Evolutionary conservation across 768 basidiomycete species (phyloP), one percentile per base, ranked within the genome.

Genomic region (Cystoderma amianthinum): DNA sequence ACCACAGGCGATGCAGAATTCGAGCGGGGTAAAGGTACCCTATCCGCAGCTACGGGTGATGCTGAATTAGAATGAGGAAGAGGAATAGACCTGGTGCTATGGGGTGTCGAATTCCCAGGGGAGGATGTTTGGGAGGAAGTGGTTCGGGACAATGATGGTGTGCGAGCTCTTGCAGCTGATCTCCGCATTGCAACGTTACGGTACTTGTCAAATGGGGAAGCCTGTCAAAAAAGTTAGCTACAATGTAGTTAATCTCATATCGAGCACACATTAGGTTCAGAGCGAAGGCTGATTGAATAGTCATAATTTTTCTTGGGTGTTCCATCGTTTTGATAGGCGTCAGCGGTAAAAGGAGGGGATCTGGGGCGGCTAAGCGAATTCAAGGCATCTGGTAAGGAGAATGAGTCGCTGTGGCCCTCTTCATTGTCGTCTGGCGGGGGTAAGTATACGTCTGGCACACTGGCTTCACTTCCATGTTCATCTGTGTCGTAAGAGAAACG

Each of bases 141-240:
- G 1, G 80, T 82, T 38, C 72, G 73, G 5, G 83, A 74, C 6
- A 85, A 65, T 2, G 82, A 84, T 3, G 83, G 83, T 3, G 82
- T 84, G 19, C 82, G 76, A 15, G 67, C 65, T 20, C 78, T 70
- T 15, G 67, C 51, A 25, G 69, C 53, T 13, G 74, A 68, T 42
- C 69, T 70, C 22, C 82, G 75, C 37, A 81, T 47, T 10, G 74
- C 70, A 19, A 84, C 74, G 51, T 85, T 79, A 7, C 78, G 77
- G 55, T 71, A 79, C 46, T 74, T 82, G 46, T 80, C 71, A 32
- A 71, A 67, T 10, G 81, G 78, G 10, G 82, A 82, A 10, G 67
- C 60, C 82, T 85, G n/a, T 7, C n/a, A n/a, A n/a, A n/a, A n/a
- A n/a, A n/a, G n/a, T n/a, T n/a, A n/a, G n/a, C n/a, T n/a, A n/a